Base-by-base conservation (phyloP, 176 grass and related monocot genomes). In the Triticum aestivum region DNA sequence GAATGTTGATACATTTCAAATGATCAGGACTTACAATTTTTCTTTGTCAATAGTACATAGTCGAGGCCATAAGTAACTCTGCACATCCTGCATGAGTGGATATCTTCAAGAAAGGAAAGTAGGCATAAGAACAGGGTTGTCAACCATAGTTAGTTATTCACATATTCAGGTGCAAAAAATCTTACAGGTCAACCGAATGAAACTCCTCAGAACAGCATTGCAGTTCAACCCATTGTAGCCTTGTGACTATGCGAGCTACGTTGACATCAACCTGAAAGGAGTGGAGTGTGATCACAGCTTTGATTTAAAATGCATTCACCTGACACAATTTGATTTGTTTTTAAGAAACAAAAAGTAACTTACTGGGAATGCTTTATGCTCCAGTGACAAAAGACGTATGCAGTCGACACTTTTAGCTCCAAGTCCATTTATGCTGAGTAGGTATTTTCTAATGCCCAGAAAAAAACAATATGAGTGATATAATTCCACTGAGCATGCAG, bases 341-440 rank as follows among this genome's bases (percentile, higher is more conserved):
- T 83, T 58, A 63, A 20, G 24, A 47, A 10, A 85, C 3, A 85
- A 84, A 35, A 61, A 68, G 37, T 29, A 68, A 87, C 89, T 87
- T 84, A 91, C 89, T 24, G 89, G 89, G 38, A 91, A 91, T 69
- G 85, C 89, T 91, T 83, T 91, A 80, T 91, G 85, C 56, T 72
- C n/a, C 68, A 91, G 64, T 37, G 89, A 84, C 47, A 91, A 68
- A 80, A 91, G 89, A 38, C 89, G 61, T 59, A 91, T 80, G 68
- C 89, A 91, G 45, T 91, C 89, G 84, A 67, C 89, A 87, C 89
- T 91, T 87, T 91, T 91, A 66, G 45, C 75, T 68, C 89, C 89
- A 75, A 91, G 62, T 47, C 89, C 89, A 64, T 80, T 61, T 84
- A 91, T 51, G 68, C 85, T 87, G 61, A 87, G 81, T 72, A 91